Conservation (phyloP, 805 yeast genomes). For the Zygosaccharomyces rouxii region DNA sequence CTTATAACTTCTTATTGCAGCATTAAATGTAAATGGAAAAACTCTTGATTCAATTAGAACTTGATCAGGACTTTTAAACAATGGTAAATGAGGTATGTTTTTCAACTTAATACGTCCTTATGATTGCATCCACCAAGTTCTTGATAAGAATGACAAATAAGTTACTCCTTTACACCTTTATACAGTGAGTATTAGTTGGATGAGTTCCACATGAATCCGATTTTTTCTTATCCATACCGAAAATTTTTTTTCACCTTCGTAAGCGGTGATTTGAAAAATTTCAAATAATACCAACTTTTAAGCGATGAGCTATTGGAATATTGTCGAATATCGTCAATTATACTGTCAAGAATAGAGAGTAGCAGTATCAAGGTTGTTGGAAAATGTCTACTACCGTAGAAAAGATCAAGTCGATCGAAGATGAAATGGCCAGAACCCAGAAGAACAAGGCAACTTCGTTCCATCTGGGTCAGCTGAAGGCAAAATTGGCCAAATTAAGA, state of each 20-base stretch:
- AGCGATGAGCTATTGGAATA: constrained; percentile 14
- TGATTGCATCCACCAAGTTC: constrained; percentile 3
- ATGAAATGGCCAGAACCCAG: constrained; percentile 97
- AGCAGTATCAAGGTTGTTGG: background rate
- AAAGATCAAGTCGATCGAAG: constrained; percentile 82
- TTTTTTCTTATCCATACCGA: constrained; percentile 6
- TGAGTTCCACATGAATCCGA: background rate
- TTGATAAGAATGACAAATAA: background rate
- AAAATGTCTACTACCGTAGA: constrained; percentile 65
- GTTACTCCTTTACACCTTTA: background rate
- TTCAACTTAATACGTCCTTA: background rate
- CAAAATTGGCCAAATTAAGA: constrained; percentile 90
- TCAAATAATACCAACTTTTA: constrained; percentile 8
- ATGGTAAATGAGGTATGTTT: background rate
- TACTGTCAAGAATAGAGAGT: background rate
- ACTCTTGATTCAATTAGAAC: background rate
- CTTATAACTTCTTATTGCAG: background rate
- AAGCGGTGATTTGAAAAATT: constrained; percentile 8
- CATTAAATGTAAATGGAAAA: background rate
- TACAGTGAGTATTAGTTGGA: background rate
- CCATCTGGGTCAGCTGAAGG: constrained; percentile 96
- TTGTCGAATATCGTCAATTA: background rate
- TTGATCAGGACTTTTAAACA: background rate
- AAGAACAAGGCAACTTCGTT: constrained; percentile 96
- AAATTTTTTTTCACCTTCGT: constrained; percentile 17